Conservation (phyloP, 1,284 basidiomycete species). For the Inonotus hispidus region DNA sequence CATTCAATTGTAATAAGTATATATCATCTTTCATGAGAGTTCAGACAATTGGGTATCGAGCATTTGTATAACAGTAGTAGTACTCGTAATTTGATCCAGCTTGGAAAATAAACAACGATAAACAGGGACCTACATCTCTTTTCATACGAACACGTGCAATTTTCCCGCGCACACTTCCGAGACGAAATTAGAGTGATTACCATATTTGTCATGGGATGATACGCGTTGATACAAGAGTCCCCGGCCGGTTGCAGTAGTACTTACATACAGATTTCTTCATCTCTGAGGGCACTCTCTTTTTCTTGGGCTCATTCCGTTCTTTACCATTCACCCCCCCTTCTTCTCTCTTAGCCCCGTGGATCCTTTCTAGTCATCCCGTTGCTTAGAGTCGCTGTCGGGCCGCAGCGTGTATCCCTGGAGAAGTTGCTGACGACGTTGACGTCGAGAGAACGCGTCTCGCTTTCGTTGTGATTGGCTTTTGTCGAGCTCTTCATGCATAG, state of each 20-base stretch:
- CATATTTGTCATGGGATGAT: not conserved
- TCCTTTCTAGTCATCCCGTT: not conserved
- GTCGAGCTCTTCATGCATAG: slow-evolving; percentile 6
- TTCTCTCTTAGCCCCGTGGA: not conserved
- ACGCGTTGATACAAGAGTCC: too few relatives aligned
- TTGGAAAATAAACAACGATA: not conserved
- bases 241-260: too few relatives aligned
- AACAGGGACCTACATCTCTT: slow-evolving; percentile 2
- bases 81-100: not conserved
- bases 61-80: not conserved
- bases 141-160: not conserved
- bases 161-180: not conserved
- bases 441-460: not conserved
- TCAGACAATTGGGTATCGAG: not conserved
- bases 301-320: not conserved
- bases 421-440: not conserved
- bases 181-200: not conserved
- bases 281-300: not conserved
- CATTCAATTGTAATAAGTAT: slow-evolving; percentile 34
- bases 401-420: too few relatives aligned
- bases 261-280: not conserved
- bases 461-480: not conserved
- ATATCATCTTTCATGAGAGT: not conserved
- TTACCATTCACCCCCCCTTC: not conserved
- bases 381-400: not conserved